These are phyloP conservation scores for Dendrobium catenatum DNA, from an alignment of 106 monocot genomes.

Conservation along the genomic window DNA sequence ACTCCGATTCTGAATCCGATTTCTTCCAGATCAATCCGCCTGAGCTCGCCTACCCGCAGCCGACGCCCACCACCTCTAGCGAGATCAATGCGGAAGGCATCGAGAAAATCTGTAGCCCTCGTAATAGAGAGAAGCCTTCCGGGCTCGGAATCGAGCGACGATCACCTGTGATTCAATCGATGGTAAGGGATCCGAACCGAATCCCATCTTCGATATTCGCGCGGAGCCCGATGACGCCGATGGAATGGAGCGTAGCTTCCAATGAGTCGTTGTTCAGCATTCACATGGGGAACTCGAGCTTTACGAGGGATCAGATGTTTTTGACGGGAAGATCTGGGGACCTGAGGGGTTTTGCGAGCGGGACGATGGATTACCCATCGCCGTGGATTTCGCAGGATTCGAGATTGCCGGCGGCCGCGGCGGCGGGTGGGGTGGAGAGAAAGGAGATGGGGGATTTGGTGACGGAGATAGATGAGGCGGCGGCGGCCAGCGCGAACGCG, in stretches of 20 bases:
- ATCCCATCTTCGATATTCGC: conserved; percentile 62
- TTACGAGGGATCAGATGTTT: conserved; percentile 25
- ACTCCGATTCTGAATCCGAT: conserved; percentile 11
- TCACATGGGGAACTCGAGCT: conserved; percentile 38
- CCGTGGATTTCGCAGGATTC: neutral
- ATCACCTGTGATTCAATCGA: conserved; percentile 23
- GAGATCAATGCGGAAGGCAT: neutral
- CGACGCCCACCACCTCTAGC: neutral
- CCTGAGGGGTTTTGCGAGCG: conserved; percentile 20
- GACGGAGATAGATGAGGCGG: neutral
- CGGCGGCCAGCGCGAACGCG: conserved; percentile 12
- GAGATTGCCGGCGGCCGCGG: neutral
- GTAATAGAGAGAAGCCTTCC: neutral
- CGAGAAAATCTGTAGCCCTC: neutral
- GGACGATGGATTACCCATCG: neutral
- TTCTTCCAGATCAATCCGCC: conserved; percentile 24
- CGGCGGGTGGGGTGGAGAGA: neutral
- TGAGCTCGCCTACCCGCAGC: neutral
- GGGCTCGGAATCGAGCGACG: neutral
- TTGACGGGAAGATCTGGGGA: conserved; percentile 19
- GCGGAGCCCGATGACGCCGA: conserved; percentile 29
- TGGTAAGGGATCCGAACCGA: conserved; percentile 51
- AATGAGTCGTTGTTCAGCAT: conserved; percentile 91
- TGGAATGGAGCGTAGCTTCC: conserved; percentile 83
- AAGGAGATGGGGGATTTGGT: neutral